phyloP scores from a whole-genome alignment of 768 basidiomycete species.

The Boletus bicolor region DNA sequence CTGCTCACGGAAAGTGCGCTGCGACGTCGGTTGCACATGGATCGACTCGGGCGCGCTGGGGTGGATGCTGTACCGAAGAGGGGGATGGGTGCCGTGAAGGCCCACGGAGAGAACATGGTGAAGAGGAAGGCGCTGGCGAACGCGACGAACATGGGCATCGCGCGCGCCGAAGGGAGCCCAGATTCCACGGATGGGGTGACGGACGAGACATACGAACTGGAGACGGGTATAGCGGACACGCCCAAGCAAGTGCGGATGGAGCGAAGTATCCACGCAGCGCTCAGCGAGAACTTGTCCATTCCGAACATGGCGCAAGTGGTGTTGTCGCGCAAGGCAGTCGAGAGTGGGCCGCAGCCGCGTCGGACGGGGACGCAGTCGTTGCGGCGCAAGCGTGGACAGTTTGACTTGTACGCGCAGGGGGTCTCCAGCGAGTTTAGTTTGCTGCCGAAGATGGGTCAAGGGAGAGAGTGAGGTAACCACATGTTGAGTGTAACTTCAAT shows the following conservation, averaged over 20 bases:
- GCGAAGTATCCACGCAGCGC: slow-evolving; percentile 3
- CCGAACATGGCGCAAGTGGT: slow-evolving; percentile 8
- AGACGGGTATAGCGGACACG: background rate
- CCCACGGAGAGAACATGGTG: background rate
- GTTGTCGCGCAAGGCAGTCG: slow-evolving; percentile 5
- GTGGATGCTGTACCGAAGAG: background rate
- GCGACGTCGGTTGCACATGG: slow-evolving; percentile 17
- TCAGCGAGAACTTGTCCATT: slow-evolving; percentile 21
- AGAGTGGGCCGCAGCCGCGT: background rate
- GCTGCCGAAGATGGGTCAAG: background rate
- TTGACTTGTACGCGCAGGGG: slow-evolving; percentile 15
- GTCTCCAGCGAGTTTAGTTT: slow-evolving; percentile 17
- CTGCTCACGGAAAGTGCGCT: slow-evolving; percentile 19
- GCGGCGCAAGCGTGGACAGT: slow-evolving; percentile 10
- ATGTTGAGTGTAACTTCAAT: too few relatives aligned
- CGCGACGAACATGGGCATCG: slow-evolving; percentile 5
- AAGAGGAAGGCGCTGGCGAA: slow-evolving; percentile 16
- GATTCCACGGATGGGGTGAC: background rate
- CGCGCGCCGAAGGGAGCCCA: background rate
- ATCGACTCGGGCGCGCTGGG: background rate
- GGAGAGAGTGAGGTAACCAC: background rate
- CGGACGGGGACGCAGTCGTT: background rate
- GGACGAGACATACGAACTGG: background rate
- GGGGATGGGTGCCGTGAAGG: background rate
- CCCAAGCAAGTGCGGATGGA: slow-evolving; percentile 11